Evolutionary conservation across 2,329 filamentous ascomycete genomes (phyloP), one percentile per base, ranked within the genome.

Genomic region (Claviceps sorghi): DNA sequence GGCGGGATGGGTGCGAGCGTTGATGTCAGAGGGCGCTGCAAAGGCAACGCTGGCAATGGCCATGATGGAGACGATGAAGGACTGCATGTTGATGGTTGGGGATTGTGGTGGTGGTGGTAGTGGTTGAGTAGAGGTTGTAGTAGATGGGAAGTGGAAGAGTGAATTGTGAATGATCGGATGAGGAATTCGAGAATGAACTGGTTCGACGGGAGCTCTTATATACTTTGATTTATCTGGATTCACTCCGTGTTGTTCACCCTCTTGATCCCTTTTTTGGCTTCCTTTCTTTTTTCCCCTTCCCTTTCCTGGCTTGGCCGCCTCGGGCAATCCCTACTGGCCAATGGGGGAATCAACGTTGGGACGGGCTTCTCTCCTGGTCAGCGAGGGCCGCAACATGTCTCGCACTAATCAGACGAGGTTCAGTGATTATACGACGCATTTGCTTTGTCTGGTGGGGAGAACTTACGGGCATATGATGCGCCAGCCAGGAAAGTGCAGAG

Each of bases 41-140:
- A 49, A 13, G 43, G 48, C 48, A 29, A 50, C 5, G 43, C 52
- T 19, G 36, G 48, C 48, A 29, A 54, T 36, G 52, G 47, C 21
- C 19, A 42, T 34, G 40, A 54, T n/a, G 40, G 49, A 32, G 38
- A 50, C 40, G 34, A 49, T 26, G 44, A 41, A 44, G 30, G 49
- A 29, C 36, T 54, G 50, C 52, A 54, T 54, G 30, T 48, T 49
- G 52, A 21, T 19, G 29, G 11, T n/a, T 40, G 17, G 13, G 15
- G 41, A 29, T 10, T 42, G 15, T 44, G 38, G 21, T 38, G 15
- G 26, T 51, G 9, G 4, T 15, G 17, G 13, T 26, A 6, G 5
- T 10, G 21, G 29, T 15, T 26, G 30, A 36, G 32, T 32, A 22
- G 43, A 19, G n/a, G 21, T 13, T 22, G 36, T 38, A 7, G 17